Evolutionary conservation across 2,329 filamentous ascomycete genomes (phyloP), one percentile per base, ranked within the genome.

Genomic region (Talaromyces sp.): DNA sequence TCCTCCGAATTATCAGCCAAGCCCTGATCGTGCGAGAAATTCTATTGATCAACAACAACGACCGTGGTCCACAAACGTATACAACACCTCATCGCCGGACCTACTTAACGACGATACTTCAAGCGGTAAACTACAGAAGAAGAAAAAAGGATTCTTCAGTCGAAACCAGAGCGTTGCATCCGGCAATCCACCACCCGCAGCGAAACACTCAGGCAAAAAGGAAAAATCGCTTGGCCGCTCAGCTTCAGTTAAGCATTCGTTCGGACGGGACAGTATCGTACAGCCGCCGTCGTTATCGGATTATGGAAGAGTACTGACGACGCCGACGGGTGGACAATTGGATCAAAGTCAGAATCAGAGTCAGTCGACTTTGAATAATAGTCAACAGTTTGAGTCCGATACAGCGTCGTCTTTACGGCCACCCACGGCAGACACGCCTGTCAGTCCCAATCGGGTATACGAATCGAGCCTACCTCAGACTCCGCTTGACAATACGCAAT

Each of bases 1-100:
- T 39, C 62, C 63, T 60, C 63, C 61, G 2, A 63, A 25, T 41
- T 59, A 52, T 41, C 51, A 36, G 35, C 48, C 48, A 19, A 54
- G 46, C 35, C 56, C 54, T 59, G 65, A 65, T 57, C 61, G 64
- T 53, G 62, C 65, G 37, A 64, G 70, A 45, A 22, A 37, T 40
- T 35, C 50, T 5, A 25, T 39, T 19, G 59, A 61, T 9, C 58
- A 52, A 36, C 31, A 52, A 52, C 21, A 21, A 11, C n/a, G n/a
- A n/a, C n/a, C n/a, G n/a, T 52, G 33, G 48, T 8, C 48, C 5
- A 28, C 48, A 17, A 52, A 11, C 13, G 15, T 13, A 22, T 17
- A 36, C 48, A 52, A 65, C 60, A 58, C 36, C 60, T 40, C 57
- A 52, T 28, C 56, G 6, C 31, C 53, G 19, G 57, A 59, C 5